These are phyloP conservation scores for Pythium angustatum DNA, from an alignment of 352 stramenopile genomes.

Conservation along the genomic window DNA sequence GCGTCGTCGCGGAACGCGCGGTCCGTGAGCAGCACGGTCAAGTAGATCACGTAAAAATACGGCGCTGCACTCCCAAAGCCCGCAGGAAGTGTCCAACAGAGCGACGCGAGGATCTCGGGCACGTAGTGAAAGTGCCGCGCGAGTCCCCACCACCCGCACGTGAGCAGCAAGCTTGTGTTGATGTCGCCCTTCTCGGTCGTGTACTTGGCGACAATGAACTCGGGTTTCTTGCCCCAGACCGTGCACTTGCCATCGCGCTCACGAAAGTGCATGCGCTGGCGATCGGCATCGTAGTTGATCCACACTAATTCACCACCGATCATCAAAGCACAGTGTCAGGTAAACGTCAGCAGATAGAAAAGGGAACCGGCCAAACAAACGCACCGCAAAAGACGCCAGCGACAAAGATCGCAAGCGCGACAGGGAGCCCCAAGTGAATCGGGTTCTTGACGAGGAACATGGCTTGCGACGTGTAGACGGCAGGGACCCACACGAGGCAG, in stretches of 20 bases:
- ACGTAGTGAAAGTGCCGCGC: conserved; percentile 96
- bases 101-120: conserved; percentile 86
- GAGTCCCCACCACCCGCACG: conserved; percentile 93
- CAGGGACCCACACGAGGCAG: conserved; percentile 96
- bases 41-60: conserved; percentile 91
- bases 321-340: too few relatives aligned
- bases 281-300: conserved; percentile 96
- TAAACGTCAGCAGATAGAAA: neutral
- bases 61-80: conserved; percentile 60
- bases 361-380: conserved; percentile 10
- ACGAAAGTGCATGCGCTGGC: conserved; percentile 93
- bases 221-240: conserved; percentile 91
- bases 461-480: conserved; percentile 95
- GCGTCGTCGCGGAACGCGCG: conserved; percentile 95
- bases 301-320: conserved; percentile 61
- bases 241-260: conserved; percentile 77
- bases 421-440: conserved; percentile 53
- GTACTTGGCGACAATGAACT: conserved; percentile 94
- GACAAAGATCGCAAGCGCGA: conserved; percentile 61
- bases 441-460: conserved; percentile 93
- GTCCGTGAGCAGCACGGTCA: conserved; percentile 94
- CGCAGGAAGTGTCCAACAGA: conserved; percentile 77
- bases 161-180: conserved; percentile 91
- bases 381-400: conserved; percentile 76
- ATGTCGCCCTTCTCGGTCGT: conserved; percentile 86